A percentile compares a stretch with the other conserved stretches of the same genome.
Evolutionary conservation across 306 rosid genomes (phyloP).

Genomic region (Pyrus communis): DNA sequence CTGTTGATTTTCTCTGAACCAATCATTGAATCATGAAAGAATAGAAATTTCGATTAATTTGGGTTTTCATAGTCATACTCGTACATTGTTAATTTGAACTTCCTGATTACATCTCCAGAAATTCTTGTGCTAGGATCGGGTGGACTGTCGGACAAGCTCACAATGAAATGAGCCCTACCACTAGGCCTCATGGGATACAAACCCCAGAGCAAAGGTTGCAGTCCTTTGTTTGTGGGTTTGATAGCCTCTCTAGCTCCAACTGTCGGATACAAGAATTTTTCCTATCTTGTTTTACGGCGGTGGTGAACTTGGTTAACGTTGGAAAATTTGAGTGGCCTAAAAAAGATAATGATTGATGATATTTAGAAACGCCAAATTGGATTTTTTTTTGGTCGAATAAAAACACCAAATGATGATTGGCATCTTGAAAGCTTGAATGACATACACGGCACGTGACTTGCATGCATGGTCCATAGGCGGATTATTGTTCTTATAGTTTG

Average conservation of each 20-base stretch:
- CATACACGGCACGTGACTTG: background rate
- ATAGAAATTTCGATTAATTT: background rate
- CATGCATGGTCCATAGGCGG: background rate
- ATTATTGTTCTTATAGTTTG: background rate
- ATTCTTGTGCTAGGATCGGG: too few species aligned
- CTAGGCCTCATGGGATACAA: too few species aligned
- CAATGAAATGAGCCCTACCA: too few species aligned
- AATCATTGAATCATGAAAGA: constrained; percentile 11
- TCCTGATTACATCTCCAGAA: too few species aligned
- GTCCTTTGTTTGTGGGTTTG: background rate
- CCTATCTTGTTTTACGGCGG: background rate
- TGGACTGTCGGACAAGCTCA: too few species aligned
- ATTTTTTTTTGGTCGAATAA: too few species aligned
- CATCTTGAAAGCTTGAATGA: background rate
- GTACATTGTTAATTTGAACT: too few species aligned
- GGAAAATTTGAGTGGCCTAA: background rate
- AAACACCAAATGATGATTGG: background rate
- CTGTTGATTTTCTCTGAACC: constrained; percentile 6
- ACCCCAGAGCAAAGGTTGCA: background rate
- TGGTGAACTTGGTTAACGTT: background rate
- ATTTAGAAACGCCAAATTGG: background rate
- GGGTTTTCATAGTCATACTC: too few species aligned
- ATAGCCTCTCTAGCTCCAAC: too few species aligned
- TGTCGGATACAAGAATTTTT: background rate
- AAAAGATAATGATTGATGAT: background rate